A percentile compares a stretch with the other conserved stretches of the same genome.
phyloP scores from a whole-genome alignment of 345 rosid genomes.

The Acer negundo region DNA sequence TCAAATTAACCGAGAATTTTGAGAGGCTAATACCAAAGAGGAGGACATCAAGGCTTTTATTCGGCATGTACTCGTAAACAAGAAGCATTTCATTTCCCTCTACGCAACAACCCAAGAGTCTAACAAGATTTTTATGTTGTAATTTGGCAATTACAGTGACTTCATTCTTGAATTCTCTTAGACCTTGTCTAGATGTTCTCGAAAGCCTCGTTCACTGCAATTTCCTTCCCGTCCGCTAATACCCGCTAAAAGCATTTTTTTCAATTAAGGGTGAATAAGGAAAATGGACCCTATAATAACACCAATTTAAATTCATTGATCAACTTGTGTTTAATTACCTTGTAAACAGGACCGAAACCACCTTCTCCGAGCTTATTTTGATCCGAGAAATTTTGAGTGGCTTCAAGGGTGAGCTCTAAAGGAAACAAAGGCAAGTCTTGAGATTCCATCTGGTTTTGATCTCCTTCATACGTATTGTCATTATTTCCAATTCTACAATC shows the following conservation, averaged over 20 bases:
- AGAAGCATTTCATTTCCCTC: constrained; percentile 18
- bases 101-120: constrained; percentile 20
- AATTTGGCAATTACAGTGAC: constrained; percentile 13
- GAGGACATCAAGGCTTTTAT: constrained; percentile 21
- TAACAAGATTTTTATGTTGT: constrained; percentile 21
- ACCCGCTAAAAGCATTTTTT: background rate
- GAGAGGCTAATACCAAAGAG: constrained; percentile 17
- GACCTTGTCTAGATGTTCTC: constrained; percentile 14
- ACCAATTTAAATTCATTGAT: background rate
- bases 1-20: no score
- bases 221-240: background rate
- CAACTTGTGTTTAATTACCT: constrained; percentile 16
- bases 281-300: no score
- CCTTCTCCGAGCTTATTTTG: constrained; percentile 48
- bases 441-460: constrained; percentile 10
- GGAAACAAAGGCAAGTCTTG: constrained; percentile 22
- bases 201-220: constrained; percentile 9
- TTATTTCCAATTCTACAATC: background rate
- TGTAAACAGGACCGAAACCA: constrained; percentile 45
- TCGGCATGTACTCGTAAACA: constrained; percentile 20
- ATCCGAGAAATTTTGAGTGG: constrained; percentile 27
- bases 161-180: constrained; percentile 30
- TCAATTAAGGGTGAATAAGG: background rate
- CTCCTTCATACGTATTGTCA: background rate
- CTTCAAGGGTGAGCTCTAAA: constrained; percentile 15